Conservation (phyloP, 495 filamentous ascomycete genomes). For the Bryoglossum gracile region DNA sequence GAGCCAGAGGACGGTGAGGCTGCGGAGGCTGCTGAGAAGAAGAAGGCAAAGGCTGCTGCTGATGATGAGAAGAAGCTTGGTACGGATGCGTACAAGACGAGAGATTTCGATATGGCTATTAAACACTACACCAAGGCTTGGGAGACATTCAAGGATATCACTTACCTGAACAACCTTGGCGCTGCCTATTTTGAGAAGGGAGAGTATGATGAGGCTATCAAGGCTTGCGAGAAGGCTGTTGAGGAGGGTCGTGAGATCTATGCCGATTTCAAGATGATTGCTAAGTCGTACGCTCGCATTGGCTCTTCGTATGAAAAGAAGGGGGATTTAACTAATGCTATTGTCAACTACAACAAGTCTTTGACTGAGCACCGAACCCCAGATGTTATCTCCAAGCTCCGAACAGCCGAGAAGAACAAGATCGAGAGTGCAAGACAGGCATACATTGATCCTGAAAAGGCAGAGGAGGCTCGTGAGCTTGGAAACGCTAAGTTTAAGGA, state of each 20-base stretch:
- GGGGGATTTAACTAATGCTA: constrained; percentile 70
- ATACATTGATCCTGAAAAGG: constrained; percentile 85
- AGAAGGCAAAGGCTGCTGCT: constrained; percentile 84
- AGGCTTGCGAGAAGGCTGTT: constrained; percentile 77
- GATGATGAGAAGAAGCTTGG: constrained; percentile 93
- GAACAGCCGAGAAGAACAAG: constrained; percentile 86
- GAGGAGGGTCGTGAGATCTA: constrained; percentile 80
- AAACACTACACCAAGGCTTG: constrained; percentile 94
- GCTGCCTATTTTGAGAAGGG: constrained; percentile 95
- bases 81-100: constrained; percentile 96
- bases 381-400: constrained; percentile 86
- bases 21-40: constrained; percentile 73
- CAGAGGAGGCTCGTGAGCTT: constrained; percentile 90
- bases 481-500: constrained; percentile 96
- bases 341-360: constrained; percentile 86
- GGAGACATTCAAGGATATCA: constrained; percentile 91
- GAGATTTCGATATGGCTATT: constrained; percentile 88
- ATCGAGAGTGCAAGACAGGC: constrained; percentile 65
- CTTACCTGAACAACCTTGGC: constrained; percentile 92
- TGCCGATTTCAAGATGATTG: constrained; percentile 94
- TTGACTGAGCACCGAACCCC: constrained; percentile 96
- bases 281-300: constrained; percentile 92
- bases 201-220: constrained; percentile 79
- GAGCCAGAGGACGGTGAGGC: constrained; percentile 54
- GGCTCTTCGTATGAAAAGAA: constrained; percentile 85